Conservation (phyloP, 2,329 filamentous ascomycete genomes). For the Paraphoma chrysanthemicola region DNA sequence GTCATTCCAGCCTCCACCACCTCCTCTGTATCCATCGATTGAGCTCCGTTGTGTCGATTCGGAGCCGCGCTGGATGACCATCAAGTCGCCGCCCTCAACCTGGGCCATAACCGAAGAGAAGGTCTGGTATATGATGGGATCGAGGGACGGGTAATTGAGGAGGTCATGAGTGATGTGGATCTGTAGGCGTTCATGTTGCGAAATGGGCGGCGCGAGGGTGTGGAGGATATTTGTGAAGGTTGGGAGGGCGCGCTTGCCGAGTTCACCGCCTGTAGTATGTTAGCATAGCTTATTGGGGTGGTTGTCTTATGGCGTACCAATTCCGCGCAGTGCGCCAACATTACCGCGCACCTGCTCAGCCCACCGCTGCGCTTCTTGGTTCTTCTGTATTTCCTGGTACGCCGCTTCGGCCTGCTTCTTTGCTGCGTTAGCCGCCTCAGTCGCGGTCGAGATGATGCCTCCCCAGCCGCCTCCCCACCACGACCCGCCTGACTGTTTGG, state of each 20-base stretch:
- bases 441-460: slow-evolving; percentile 80
- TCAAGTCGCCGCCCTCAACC: slow-evolving; percentile 92
- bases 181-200: slow-evolving; percentile 92
- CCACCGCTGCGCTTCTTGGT: slow-evolving; percentile 96
- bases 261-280: slow-evolving; percentile 73
- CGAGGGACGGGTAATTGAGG: slow-evolving; percentile 90
- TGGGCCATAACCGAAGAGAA: slow-evolving; percentile 98
- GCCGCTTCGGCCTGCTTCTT: slow-evolving; percentile 92
- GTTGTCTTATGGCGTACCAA: slow-evolving; percentile 62
- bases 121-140: slow-evolving; percentile 88
- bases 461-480: slow-evolving; percentile 78
- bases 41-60: slow-evolving; percentile 77
- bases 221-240: slow-evolving; percentile 95
- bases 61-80: slow-evolving; percentile 92
- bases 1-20: slow-evolving; percentile 80
- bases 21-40: slow-evolving; percentile 63
- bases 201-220: slow-evolving; percentile 94
- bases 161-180: slow-evolving; percentile 98
- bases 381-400: slow-evolving; percentile 93
- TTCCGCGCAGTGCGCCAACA: slow-evolving; percentile 75
- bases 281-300: slow-evolving; percentile 7
- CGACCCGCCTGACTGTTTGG: slow-evolving; percentile 48
- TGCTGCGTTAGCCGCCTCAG: slow-evolving; percentile 78
- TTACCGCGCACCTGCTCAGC: slow-evolving; percentile 92
- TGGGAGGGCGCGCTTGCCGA: slow-evolving; percentile 74